Base-by-base conservation (phyloP, 108 stramenopile species). In the Conticribra guillardii region DNA sequence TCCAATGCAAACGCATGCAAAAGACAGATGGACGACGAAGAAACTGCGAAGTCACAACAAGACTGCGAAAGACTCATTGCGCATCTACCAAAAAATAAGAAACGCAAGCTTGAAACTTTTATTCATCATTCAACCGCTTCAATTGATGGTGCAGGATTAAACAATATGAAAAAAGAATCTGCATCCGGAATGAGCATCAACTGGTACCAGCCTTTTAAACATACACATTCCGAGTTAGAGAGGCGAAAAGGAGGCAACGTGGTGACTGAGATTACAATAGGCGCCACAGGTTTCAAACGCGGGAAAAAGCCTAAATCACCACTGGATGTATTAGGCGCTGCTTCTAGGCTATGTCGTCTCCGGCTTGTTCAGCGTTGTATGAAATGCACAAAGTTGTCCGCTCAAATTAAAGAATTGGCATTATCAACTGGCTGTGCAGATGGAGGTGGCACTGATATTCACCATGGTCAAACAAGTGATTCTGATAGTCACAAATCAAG, bases 251-350 rank as follows among this genome's bases (percentile, higher is more conserved):
- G 61, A 31, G 18, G 21, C 45, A 31, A 11, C 18, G 22, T 9
- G 15, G 48, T 30, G 17, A 49, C 74, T 0, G 95, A 96, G 68
- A 29, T 93, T 3, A 67, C 84, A n/a, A 81, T 96, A 14, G 95
- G 95, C 24, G 86, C 85, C 1, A 85, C 87, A 17, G 95, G 95
- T 4, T 76, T 89, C 17, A 73, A 76, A 48, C 89, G 92, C 46
- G 90, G 89, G 7, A 93, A 92, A 61, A 93, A 90, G 60, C 85
- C 90, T 2, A 89, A 89, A 69, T 46, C 62, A 3, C 64, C 71
- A 4, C 14, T 63, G 2, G 93, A 92, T 64, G 80, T 80, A 44
- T 16, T 57, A 23, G 66, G 77, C 18, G 46, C 79, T 41, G 29
- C 76, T 4, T 91, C 90, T 1, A 86, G 93, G 19, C 76, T 95